phyloP scores from a whole-genome alignment of 352 stramenopile genomes.

The Phytophthora citrophthora region DNA sequence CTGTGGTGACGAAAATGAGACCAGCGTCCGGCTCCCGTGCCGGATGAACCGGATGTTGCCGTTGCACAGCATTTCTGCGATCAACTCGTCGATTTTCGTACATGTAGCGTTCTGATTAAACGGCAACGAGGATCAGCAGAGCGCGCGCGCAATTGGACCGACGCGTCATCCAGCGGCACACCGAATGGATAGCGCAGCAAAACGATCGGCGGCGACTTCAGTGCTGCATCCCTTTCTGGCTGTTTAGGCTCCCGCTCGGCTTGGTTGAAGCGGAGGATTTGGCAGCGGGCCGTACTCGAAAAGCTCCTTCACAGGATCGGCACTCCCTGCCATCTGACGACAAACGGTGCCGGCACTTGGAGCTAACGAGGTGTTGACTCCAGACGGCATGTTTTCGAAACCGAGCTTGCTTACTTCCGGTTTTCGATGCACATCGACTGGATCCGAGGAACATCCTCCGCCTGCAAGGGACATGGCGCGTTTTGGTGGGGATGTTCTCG shows the following conservation, averaged over 20 bases:
- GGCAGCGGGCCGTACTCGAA: slow-evolving; percentile 5
- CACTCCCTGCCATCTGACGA: slow-evolving; percentile 11
- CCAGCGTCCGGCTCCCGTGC: slow-evolving; percentile 22
- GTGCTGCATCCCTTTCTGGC: neutral
- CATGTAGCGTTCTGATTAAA: neutral
- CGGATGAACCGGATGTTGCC: slow-evolving; percentile 34
- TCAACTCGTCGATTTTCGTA: neutral
- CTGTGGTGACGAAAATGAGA: slow-evolving; percentile 26
- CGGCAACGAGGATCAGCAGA: neutral
- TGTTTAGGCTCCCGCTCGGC: neutral
- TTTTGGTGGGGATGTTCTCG: slow-evolving; percentile 7
- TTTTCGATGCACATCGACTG: slow-evolving; percentile 24
- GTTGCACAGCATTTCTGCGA: neutral
- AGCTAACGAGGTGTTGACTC: slow-evolving; percentile 27
- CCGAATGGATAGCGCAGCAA: slow-evolving; percentile 1
- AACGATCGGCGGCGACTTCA: neutral
- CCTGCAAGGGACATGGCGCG: slow-evolving; percentile 17
- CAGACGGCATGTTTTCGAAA: slow-evolving; percentile 18
- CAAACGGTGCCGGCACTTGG: neutral
- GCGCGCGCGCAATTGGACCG: slow-evolving; percentile 9
- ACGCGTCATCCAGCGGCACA: neutral
- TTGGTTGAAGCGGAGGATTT: slow-evolving; percentile 13
- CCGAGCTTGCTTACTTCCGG: slow-evolving; percentile 11
- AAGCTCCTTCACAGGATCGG: slow-evolving; percentile 19
- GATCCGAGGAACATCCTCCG: slow-evolving; percentile 7